Evolutionary conservation across 2,329 filamentous ascomycete species (phyloP).

Genomic region (Ophiocordyceps camponoti-floridani): DNA sequence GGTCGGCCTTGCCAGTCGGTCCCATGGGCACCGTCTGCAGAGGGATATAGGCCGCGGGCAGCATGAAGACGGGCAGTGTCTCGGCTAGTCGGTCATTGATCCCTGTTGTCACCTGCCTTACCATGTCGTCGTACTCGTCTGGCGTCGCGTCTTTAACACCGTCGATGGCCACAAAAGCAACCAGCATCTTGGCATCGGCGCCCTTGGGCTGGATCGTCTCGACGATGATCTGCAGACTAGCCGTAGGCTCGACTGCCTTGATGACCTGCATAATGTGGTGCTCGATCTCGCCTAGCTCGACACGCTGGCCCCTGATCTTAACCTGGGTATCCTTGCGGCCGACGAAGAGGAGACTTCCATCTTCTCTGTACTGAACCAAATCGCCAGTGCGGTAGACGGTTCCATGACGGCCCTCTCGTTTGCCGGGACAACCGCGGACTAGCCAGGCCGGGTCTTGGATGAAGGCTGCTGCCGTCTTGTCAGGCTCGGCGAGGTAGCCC

Average conservation of each 20-base stretch:
- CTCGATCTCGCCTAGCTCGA: slow-evolving; percentile 9
- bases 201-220: slow-evolving; percentile 1
- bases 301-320: slow-evolving; percentile 6
- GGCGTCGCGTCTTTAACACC: not conserved
- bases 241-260: not conserved
- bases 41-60: slow-evolving; percentile 2
- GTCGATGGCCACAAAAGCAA: not conserved
- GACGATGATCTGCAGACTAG: slow-evolving; percentile 1
- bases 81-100: not conserved
- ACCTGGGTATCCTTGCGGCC: slow-evolving; percentile 2
- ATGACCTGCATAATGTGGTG: slow-evolving; percentile 1
- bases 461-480: slow-evolving; percentile 2
- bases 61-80: slow-evolving; percentile 3
- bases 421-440: not conserved
- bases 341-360: slow-evolving; percentile 1
- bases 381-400: slow-evolving; percentile 4
- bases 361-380: slow-evolving; percentile 1
- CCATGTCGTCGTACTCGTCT: not conserved
- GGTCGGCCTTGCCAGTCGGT: slow-evolving; percentile 2
- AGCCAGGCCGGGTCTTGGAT: slow-evolving; percentile 2
- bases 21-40: slow-evolving; percentile 2
- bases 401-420: slow-evolving; percentile 1
- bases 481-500: slow-evolving; percentile 18
- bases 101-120: not conserved
- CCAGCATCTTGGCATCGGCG: not conserved